These are phyloP conservation scores for Adansonia rubrostipa DNA, from an alignment of 441 rosid species.

Conservation along the genomic window DNA sequence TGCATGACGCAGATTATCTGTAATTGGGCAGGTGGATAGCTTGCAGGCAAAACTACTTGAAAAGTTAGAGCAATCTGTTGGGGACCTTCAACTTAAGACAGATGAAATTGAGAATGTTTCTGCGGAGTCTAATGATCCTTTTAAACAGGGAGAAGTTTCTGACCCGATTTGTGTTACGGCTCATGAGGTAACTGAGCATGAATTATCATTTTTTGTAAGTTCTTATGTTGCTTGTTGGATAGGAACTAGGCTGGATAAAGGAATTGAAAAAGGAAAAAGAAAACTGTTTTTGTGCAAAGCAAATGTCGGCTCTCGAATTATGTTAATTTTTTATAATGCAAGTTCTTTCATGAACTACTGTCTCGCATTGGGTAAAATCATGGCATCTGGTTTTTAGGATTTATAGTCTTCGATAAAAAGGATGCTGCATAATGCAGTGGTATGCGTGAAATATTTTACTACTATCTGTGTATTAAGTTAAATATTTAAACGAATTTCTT, in stretches of 20 bases:
- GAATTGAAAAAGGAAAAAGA: neutral
- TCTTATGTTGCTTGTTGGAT: slow-evolving; percentile 8
- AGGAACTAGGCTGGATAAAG: slow-evolving; percentile 15
- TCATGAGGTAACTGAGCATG: slow-evolving; percentile 65
- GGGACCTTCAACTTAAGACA: slow-evolving; percentile 66
- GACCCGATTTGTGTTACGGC: slow-evolving; percentile 38
- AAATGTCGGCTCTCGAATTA: slow-evolving; percentile 1
- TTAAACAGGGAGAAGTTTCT: slow-evolving; percentile 41
- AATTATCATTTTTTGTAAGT: slow-evolving; percentile 23
- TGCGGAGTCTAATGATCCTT: slow-evolving; percentile 48
- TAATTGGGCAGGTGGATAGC: slow-evolving; percentile 72
- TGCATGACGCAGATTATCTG: slow-evolving; percentile 25
- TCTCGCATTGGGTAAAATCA: neutral
- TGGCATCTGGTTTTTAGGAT: neutral
- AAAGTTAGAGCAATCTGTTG: slow-evolving; percentile 86
- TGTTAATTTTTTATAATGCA: neutral
- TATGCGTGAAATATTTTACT: neutral
- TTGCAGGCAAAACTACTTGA: slow-evolving; percentile 85
- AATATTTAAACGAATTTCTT: neutral
- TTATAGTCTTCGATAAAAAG: neutral
- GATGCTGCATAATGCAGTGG: slow-evolving; percentile 1
- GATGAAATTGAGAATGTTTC: slow-evolving; percentile 50
- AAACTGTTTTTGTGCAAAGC: slow-evolving; percentile 10
- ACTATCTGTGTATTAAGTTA: neutral
- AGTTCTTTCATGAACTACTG: slow-evolving; percentile 9